A percentile compares a stretch with the other conserved stretches of the same genome.
Evolutionary conservation across 2,329 filamentous ascomycete species (phyloP).

Genomic region (Metarhizium brunneum): DNA sequence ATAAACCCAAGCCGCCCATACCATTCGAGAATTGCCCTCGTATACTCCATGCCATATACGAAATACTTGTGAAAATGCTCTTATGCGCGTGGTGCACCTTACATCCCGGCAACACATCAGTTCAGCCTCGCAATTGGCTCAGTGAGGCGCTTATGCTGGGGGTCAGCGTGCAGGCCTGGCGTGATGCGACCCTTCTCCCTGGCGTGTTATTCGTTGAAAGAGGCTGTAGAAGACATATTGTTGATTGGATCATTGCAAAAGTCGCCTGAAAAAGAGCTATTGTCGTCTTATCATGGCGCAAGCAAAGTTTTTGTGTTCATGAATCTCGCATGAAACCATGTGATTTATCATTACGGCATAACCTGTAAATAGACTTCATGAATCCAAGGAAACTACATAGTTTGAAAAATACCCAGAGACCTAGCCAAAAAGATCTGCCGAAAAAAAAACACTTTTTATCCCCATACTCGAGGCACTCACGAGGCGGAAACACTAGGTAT

Average conservation of each 20-base stretch:
- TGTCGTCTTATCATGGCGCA: too few relatives aligned
- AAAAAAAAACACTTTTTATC: not conserved
- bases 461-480: not conserved
- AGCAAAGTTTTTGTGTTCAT: too few relatives aligned
- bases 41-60: not conserved
- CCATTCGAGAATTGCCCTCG: not conserved
- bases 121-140: not conserved
- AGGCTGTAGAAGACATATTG: not conserved
- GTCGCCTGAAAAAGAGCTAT: too few relatives aligned
- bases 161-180: not conserved
- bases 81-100: not conserved
- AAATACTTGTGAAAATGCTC: not conserved
- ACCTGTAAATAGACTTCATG: not conserved
- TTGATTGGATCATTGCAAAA: not conserved
- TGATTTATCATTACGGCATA: not conserved
- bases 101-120: not conserved
- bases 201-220: not conserved
- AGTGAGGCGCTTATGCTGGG: not conserved
- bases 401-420: too few relatives aligned
- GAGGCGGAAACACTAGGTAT: conserved; percentile 40
- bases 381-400: too few relatives aligned
- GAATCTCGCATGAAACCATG: too few relatives aligned
- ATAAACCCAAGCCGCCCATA: not conserved
- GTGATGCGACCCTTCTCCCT: not conserved
- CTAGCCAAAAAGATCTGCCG: not conserved